Evolutionary conservation across 1,284 basidiomycete genomes (phyloP).

Genomic region (Cutaneotrichosporon sp.): DNA sequence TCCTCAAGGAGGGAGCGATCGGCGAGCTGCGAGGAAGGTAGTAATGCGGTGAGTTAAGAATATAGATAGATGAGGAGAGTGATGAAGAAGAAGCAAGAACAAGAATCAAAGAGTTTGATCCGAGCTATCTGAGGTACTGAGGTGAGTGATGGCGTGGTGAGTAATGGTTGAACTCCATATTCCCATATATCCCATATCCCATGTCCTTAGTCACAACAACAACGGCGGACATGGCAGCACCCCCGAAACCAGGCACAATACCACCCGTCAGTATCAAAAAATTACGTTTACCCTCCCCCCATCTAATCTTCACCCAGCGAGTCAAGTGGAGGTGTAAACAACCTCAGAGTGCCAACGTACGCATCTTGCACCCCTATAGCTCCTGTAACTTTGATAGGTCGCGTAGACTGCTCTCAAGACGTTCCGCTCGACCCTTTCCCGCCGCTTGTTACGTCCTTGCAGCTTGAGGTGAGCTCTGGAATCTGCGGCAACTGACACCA

Average conservation of each 20-base stretch:
- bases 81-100: neutral
- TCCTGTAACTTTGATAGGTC: neutral
- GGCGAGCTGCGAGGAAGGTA: neutral
- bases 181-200: too few relatives aligned
- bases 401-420: constrained; percentile 2
- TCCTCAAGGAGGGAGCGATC: neutral
- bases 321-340: constrained; percentile 1
- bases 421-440: neutral
- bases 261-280: neutral
- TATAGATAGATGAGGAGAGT: neutral
- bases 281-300: neutral
- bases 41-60: neutral
- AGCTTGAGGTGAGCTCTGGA: neutral
- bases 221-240: neutral
- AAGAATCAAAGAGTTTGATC: neutral
- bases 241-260: neutral
- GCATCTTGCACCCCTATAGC: neutral
- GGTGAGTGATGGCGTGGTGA: too few relatives aligned
- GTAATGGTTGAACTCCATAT: too few relatives aligned
- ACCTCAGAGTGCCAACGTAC: neutral
- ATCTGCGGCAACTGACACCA: neutral
- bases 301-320: neutral
- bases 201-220: neutral
- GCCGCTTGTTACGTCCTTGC: neutral
- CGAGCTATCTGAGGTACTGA: too few relatives aligned